Evolutionary conservation across 306 rosid genomes (phyloP), one percentile per base, ranked within the genome.

Genomic region (Biancaea sappan): DNA sequence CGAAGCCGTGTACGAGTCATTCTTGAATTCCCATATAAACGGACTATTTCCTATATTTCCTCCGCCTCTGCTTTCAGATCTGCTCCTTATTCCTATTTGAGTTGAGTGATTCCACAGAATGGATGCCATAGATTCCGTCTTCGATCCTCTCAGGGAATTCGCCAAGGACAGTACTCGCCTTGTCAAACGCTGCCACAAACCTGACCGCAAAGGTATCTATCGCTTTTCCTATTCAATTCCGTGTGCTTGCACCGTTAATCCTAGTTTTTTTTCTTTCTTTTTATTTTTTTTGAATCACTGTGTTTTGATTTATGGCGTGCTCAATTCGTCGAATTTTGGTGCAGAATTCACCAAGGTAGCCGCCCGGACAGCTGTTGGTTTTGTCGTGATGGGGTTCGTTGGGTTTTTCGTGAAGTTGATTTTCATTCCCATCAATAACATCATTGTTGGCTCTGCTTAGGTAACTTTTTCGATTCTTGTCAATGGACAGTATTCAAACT

Each of bases 331-430:
- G 25, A 59, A 60, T 62, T 35, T 62, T 35, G 22, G 0, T 22
- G 70, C 31, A 64, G 70, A 64, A 22, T 64, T 38, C 48, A 13
- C 70, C 6, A 64, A 64, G 22, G 70, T 64, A 11, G 70, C 70
- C 0, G 8, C 70, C 35, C 70, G 70, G 21, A 64, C 70, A 28
- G 70, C 70, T 13, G 40, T 64, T 40, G 70, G 70, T 24, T 64
- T 64, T 52, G 70, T 64, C 29, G 70, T 64, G 35, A 64, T 64
- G 70, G 70, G 70, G 0, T 64, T 64, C 14, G 70, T 64, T 13
- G 70, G 70, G 13, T 64, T 64, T 64, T 64, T 64, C 52, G 70
- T 64, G 3, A 64, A 64, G 70, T 40, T 64, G 70, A 64, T 64
- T 64, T 64, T 64, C 35, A 64, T 64, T 22, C 70, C 70, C 5